Percentiles rank a stretch among this genome's conserved stretches.
phyloP scores from a whole-genome alignment of 2,329 filamentous ascomycete species.

The Raffaelea arxii region DNA sequence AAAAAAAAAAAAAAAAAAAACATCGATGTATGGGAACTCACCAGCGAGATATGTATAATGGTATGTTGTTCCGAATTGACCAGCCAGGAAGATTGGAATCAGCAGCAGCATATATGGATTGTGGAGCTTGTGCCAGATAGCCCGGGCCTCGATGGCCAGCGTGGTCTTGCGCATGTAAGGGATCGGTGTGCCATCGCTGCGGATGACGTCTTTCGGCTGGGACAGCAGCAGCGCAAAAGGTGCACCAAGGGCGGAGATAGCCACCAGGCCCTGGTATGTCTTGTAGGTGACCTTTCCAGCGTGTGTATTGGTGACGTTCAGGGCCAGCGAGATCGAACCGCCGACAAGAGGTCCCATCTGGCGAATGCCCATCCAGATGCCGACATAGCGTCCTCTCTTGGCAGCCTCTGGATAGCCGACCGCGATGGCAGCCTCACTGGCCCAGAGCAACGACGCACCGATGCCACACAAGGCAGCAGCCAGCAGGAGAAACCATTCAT shows the following conservation, averaged over 20 bases:
- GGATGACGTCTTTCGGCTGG: background rate
- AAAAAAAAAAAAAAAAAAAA: background rate
- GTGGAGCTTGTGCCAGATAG: background rate
- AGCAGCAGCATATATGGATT: conserved; percentile 23
- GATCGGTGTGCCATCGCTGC: background rate
- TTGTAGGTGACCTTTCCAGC: background rate
- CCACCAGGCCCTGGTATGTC: conserved; percentile 1
- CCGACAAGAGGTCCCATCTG: conserved; percentile 2
- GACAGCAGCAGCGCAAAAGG: background rate
- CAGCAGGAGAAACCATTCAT: conserved; percentile 3
- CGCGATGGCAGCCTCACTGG: conserved; percentile 1
- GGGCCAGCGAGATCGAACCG: background rate
- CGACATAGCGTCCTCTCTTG: background rate
- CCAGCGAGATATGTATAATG: conserved; percentile 41
- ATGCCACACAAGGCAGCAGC: conserved; percentile 1
- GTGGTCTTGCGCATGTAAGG: background rate
- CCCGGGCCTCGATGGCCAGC: background rate
- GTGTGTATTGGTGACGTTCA: background rate
- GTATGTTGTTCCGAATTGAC: conserved; percentile 2
- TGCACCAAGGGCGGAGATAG: conserved; percentile 1
- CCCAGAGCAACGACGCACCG: conserved; percentile 1
- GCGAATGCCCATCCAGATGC: conserved; percentile 2
- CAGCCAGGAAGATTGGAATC: conserved; percentile 43
- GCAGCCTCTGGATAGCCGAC: conserved; percentile 1
- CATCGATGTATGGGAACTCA: conserved; percentile 9